Evolutionary conservation across 805 yeast genomes (phyloP).

Genomic region (Ogataea paraovalis): DNA sequence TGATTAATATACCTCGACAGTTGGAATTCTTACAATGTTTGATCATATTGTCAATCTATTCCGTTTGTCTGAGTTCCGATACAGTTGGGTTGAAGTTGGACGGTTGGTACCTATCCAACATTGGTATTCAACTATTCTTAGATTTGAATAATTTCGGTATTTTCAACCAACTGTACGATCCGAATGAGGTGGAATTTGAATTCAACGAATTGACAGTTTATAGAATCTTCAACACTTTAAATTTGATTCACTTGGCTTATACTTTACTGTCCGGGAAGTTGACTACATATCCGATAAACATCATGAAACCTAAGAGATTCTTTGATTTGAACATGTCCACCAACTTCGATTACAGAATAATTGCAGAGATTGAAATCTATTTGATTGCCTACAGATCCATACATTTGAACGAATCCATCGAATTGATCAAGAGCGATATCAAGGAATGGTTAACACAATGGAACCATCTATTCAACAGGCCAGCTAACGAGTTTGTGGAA

Average conservation of each 20-base stretch:
- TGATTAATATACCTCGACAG: slow-evolving; percentile 38
- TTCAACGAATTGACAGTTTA: slow-evolving; percentile 51
- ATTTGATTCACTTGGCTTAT: slow-evolving; percentile 62
- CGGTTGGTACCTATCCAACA: slow-evolving; percentile 64
- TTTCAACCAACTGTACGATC: slow-evolving; percentile 25
- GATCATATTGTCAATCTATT: slow-evolving; percentile 61
- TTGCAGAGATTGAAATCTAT: slow-evolving; percentile 66
- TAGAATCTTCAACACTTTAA: slow-evolving; percentile 69
- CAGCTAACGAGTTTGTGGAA: slow-evolving; percentile 70
- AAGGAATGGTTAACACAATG: slow-evolving; percentile 63
- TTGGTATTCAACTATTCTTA: slow-evolving; percentile 61
- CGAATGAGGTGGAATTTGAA: slow-evolving; percentile 17
- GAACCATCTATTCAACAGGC: slow-evolving; percentile 65
- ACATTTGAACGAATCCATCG: slow-evolving; percentile 32
- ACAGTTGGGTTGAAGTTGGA: slow-evolving; percentile 46
- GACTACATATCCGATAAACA: slow-evolving; percentile 33
- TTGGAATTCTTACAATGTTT: slow-evolving; percentile 67
- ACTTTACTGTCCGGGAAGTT: slow-evolving; percentile 55
- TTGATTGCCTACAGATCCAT: slow-evolving; percentile 55
- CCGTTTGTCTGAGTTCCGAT: slow-evolving; percentile 54
- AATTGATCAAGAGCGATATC: slow-evolving; percentile 36
- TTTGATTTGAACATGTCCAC: slow-evolving; percentile 58
- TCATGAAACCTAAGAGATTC: slow-evolving; percentile 37
- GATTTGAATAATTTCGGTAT: slow-evolving; percentile 47
- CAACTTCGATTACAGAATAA: slow-evolving; percentile 79